Evolutionary conservation across 306 rosid species (phyloP).

Genomic region (Medicago truncatula): MtrunA17r5.0-ANR NC_053047.1:38041001-38041500

Average conservation of each 20-base stretch:
- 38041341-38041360: slow-evolving; percentile 91
- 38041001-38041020: slow-evolving; percentile 74
- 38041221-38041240: slow-evolving; percentile 4
- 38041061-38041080: slow-evolving; percentile 92
- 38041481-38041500: slow-evolving; percentile 2
- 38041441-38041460: background rate
- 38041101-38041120: slow-evolving; percentile 10
- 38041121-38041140: too few relatives aligned
- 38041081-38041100: background rate
- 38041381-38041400: slow-evolving; percentile 81
- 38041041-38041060: slow-evolving; percentile 76
- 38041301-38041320: slow-evolving; percentile 80
- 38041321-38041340: slow-evolving; percentile 88
- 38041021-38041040: slow-evolving; percentile 82
- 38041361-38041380: slow-evolving; percentile 83
- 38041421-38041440: slow-evolving; percentile 1
- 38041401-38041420: slow-evolving; percentile 61
- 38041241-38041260: slow-evolving; percentile 39
- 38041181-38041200: too few relatives aligned
- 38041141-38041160: too few relatives aligned
- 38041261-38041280: slow-evolving; percentile 82
- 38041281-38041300: slow-evolving; percentile 86
- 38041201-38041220: too few relatives aligned
- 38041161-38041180: too few relatives aligned
- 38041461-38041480: background rate